Evolutionary conservation across 495 filamentous ascomycete species (phyloP).

Genomic region (Aspergillus carlsbadensis): DNA sequence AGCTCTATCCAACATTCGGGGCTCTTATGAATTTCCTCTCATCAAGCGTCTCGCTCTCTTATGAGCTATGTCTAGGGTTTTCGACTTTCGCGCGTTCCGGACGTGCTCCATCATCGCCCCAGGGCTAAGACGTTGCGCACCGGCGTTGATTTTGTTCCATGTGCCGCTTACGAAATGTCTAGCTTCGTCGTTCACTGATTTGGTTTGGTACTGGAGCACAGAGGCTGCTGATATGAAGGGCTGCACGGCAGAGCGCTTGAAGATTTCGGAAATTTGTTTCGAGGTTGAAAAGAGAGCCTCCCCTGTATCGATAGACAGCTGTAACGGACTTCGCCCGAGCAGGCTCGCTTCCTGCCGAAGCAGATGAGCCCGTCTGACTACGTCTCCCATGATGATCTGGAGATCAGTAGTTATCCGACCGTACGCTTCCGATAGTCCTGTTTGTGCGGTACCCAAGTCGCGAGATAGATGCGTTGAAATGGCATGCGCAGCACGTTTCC

Average conservation of each 20-base stretch:
- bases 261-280: conserved; percentile 35
- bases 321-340: conserved; percentile 26
- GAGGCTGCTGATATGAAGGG: conserved; percentile 33
- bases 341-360: conserved; percentile 33
- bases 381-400: conserved; percentile 48
- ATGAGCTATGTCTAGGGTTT: conserved; percentile 39
- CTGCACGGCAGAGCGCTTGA: conserved; percentile 37
- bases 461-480: conserved; percentile 42
- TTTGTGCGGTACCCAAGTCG: conserved; percentile 46
- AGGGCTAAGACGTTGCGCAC: conserved; percentile 28
- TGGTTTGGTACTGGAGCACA: conserved; percentile 29
- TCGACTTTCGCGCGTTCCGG: conserved; percentile 30
- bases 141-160: conserved; percentile 30
- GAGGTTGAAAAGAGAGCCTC: conserved; percentile 35
- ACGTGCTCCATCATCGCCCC: conserved; percentile 31
- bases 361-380: conserved; percentile 41
- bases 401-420: conserved; percentile 51
- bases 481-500: conserved; percentile 49
- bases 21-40: conserved; percentile 18
- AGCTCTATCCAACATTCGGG: conserved; percentile 14
- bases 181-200: conserved; percentile 31
- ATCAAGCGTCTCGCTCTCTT: conserved; percentile 36
- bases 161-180: conserved; percentile 29
- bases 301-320: conserved; percentile 18
- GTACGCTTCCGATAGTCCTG: conserved; percentile 39